Conservation (phyloP, 371 early-diverging fungal genomes). For the Mortierella sp. region DNA sequence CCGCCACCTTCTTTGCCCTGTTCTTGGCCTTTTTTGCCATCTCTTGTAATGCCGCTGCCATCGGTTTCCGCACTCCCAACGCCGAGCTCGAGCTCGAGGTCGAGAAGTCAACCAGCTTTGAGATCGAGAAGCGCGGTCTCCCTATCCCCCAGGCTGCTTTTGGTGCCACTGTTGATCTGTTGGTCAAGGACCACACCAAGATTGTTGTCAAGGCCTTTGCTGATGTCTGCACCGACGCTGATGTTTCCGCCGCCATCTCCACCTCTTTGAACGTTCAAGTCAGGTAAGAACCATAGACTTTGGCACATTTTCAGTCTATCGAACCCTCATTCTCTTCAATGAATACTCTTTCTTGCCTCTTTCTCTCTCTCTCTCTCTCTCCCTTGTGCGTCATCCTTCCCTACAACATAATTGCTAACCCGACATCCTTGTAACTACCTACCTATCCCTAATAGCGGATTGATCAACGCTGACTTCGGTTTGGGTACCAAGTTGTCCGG, state of each 20-base stretch:
- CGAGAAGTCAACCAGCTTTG: background rate
- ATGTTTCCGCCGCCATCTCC: constrained; percentile 28
- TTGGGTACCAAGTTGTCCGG: constrained; percentile 40
- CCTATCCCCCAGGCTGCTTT: constrained; percentile 33
- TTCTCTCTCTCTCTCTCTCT: background rate
- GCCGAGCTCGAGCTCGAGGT: background rate
- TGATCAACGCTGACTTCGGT: constrained; percentile 42
- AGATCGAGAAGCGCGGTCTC: constrained; percentile 39
- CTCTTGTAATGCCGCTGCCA: constrained; percentile 38
- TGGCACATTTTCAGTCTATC: background rate
- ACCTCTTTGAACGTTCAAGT: constrained; percentile 36
- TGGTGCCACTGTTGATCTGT: constrained; percentile 45
- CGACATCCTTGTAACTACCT: background rate
- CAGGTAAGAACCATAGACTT: constrained; percentile 14
- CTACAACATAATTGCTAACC: background rate
- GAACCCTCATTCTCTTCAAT: too few species aligned
- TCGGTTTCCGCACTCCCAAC: constrained; percentile 11
- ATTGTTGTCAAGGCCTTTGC: constrained; percentile 54
- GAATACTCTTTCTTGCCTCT: too few species aligned
- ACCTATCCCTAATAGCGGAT: constrained; percentile 23
- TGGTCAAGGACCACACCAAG: constrained; percentile 40
- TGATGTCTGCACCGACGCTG: constrained; percentile 53
- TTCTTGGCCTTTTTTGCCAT: constrained; percentile 58
- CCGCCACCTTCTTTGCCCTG: constrained; percentile 43
- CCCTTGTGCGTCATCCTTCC: background rate